Conservation (phyloP, 2,329 filamentous ascomycete species). For the Aspergillus pseudoglaucus region DNA sequence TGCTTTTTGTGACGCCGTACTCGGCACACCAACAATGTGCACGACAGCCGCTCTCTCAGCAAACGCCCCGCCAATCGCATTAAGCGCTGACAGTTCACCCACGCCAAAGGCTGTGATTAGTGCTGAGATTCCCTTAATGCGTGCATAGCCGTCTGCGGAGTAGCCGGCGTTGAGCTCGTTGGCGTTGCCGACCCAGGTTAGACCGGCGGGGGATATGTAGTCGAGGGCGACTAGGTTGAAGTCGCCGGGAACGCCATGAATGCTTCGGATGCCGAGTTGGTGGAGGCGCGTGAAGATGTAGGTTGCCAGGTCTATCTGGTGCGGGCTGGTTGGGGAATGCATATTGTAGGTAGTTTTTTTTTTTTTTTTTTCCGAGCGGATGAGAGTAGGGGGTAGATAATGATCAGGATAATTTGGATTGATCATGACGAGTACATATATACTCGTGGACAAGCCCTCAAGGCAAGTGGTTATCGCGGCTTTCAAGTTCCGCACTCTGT, state of each 20-base stretch:
- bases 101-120: constrained; percentile 69
- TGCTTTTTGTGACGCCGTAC: constrained; percentile 37
- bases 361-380: too few species aligned
- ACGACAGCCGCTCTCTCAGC: constrained; percentile 65
- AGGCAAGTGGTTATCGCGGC: too few species aligned
- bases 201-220: constrained; percentile 41
- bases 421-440: too few species aligned
- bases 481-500: too few species aligned
- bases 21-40: constrained; percentile 53
- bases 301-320: too few species aligned
- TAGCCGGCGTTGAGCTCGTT: constrained; percentile 56
- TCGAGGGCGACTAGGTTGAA: constrained; percentile 44
- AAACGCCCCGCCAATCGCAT: constrained; percentile 67
- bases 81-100: constrained; percentile 61
- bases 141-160: constrained; percentile 67
- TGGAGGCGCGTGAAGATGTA: too few species aligned
- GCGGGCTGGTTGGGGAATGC: too few species aligned
- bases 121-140: constrained; percentile 61
- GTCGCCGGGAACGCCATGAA: constrained; percentile 40
- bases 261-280: too few species aligned
- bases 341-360: too few species aligned
- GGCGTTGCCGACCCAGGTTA: constrained; percentile 51
- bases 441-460: too few species aligned
- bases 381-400: too few species aligned
- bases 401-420: too few species aligned